Conservation (phyloP, 768 basidiomycete genomes). For the Mycena capillaripes region DNA sequence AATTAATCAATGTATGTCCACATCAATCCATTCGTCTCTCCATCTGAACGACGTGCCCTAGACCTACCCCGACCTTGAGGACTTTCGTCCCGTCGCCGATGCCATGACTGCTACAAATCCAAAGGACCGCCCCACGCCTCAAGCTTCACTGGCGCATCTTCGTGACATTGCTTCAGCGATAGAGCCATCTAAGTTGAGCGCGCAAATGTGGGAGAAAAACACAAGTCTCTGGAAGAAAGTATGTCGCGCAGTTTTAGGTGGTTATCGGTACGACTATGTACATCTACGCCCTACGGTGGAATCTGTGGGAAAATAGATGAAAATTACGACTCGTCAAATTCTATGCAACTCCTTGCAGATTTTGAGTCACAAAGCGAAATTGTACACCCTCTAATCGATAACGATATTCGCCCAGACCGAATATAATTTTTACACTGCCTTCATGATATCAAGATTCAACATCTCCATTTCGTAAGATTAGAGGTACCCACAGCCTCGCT, state of each 20-base stretch:
- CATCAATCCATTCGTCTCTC: not conserved
- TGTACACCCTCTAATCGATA: too few species aligned
- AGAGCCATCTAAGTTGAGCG: not conserved
- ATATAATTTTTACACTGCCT: too few species aligned
- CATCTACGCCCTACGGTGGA: too few species aligned
- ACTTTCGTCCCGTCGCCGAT: constrained; percentile 1
- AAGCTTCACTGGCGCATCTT: not conserved
- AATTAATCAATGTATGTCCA: constrained; percentile 2
- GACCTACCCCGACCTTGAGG: not conserved
- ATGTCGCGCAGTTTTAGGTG: constrained; percentile 6
- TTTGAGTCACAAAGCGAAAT: too few species aligned
- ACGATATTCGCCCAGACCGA: too few species aligned
- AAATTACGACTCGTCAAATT: too few species aligned
- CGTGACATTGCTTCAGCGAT: not conserved
- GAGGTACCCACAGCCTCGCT: too few species aligned
- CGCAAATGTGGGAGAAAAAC: constrained; percentile 23
- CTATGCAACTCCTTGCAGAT: too few species aligned
- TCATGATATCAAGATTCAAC: too few species aligned
- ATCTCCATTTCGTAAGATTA: too few species aligned
- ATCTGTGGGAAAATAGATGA: too few species aligned
- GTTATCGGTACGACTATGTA: constrained; percentile 12
- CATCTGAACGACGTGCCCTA: not conserved
- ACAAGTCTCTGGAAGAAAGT: constrained; percentile 11
- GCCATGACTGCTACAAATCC: constrained; percentile 8
- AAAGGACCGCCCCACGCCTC: not conserved